Percentiles rank a stretch among this genome's conserved stretches.
phyloP scores from a whole-genome alignment of 1,284 basidiomycete species.

The Rhodotorula glutinis region DNA sequence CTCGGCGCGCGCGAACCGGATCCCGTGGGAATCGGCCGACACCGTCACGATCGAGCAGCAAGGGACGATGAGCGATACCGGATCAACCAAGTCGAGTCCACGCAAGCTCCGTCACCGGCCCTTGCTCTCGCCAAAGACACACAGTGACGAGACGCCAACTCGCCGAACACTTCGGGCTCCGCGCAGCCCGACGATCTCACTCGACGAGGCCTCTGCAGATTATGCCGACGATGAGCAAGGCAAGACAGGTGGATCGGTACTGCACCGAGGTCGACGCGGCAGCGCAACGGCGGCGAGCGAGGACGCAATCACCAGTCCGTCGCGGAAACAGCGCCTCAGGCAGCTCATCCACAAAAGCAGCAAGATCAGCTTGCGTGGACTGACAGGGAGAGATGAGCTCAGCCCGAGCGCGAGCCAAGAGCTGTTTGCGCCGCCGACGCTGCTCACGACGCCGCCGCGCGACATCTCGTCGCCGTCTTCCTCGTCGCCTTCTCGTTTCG shows the following conservation, averaged over 20 bases:
- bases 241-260: too few species aligned
- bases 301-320: neutral
- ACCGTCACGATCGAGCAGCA: too few species aligned
- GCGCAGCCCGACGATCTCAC: neutral
- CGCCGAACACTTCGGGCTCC: neutral
- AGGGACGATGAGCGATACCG: too few species aligned
- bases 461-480: neutral
- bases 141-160: neutral
- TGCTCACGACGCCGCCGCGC: neutral
- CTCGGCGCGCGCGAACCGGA: too few species aligned
- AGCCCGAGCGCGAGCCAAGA: neutral
- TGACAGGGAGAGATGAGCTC: neutral
- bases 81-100: too few species aligned
- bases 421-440: neutral
- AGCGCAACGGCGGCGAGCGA: too few species aligned
- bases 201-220: neutral
- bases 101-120: too few species aligned
- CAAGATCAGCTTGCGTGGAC: conserved; percentile 11
- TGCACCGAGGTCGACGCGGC: too few species aligned
- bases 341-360: conserved; percentile 13
- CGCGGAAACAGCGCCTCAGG: neutral
- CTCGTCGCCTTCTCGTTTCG: neutral
- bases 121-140: too few species aligned
- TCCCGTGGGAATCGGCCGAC: too few species aligned
- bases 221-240: neutral